phyloP scores from a whole-genome alignment of 2,329 filamentous ascomycete genomes.

The Ceratocystis destructans region DNA sequence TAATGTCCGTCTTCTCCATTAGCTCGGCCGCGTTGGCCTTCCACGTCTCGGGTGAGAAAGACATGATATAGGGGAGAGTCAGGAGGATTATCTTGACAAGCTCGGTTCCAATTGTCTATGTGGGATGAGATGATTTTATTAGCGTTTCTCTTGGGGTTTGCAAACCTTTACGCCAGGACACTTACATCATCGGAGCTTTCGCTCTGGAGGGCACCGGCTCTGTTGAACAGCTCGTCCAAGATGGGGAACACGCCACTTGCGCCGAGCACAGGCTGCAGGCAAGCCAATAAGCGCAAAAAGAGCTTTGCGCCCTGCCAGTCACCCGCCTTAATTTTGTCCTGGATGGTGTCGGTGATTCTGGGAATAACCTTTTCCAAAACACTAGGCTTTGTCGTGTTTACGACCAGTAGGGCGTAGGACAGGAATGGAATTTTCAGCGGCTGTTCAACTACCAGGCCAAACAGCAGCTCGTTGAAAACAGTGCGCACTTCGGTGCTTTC shows the following conservation, averaged over 20 bases:
- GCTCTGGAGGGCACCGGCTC: conserved; percentile 86
- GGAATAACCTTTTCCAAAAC: conserved; percentile 57
- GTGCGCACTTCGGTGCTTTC: conserved; percentile 57
- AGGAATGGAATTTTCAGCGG: conserved; percentile 96
- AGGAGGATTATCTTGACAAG: conserved; percentile 93
- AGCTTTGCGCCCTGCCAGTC: conserved; percentile 89
- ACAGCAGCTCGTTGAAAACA: conserved; percentile 56
- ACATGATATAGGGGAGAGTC: conserved; percentile 82
- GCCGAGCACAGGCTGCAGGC: conserved; percentile 64
- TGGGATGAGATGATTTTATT: conserved; percentile 15
- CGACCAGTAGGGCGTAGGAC: conserved; percentile 65
- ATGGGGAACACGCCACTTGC: conserved; percentile 76
- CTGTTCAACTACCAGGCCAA: conserved; percentile 75
- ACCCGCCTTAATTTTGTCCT: conserved; percentile 55
- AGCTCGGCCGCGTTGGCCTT: conserved; percentile 62
- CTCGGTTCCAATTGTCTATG: conserved; percentile 58
- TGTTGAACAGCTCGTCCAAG: conserved; percentile 76
- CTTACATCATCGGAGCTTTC: conserved; percentile 83
- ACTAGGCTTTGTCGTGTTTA: conserved; percentile 65
- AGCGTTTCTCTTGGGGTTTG: no score
- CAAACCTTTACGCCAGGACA: conserved; percentile 19
- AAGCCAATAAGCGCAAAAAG: conserved; percentile 75
- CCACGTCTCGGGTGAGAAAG: conserved; percentile 54
- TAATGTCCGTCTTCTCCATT: conserved; percentile 88
- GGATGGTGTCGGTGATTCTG: conserved; percentile 45